These are phyloP conservation scores for Volvox africanus DNA, from an alignment of 139 green algal species.

Conservation along the genomic window DNA sequence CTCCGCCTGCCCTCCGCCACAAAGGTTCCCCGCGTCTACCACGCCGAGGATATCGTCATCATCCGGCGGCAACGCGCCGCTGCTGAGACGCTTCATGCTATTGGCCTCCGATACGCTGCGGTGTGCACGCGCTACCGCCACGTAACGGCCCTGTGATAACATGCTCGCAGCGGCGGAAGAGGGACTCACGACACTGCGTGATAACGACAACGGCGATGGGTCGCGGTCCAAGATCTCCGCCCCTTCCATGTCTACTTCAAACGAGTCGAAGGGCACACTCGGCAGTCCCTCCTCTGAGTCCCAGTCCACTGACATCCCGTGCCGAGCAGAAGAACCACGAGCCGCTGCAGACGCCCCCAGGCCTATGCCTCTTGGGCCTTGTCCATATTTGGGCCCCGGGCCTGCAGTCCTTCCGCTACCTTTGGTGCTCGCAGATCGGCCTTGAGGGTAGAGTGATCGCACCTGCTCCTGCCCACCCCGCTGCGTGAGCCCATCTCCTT, in stretches of 20 bases:
- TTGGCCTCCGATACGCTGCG: conserved; percentile 46
- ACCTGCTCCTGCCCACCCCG: not conserved
- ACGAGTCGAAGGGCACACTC: conserved; percentile 2
- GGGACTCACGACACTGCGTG: not conserved
- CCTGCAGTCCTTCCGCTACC: no score
- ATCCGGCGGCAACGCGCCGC: not conserved
- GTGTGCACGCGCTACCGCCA: conserved; percentile 31
- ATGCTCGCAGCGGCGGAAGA: conserved; percentile 36
- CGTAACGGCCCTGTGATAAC: conserved; percentile 34
- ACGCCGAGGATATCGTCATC: not conserved
- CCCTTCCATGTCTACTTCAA: not conserved
- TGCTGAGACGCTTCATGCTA: conserved; percentile 5
- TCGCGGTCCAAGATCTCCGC: not conserved
- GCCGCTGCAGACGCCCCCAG: not conserved
- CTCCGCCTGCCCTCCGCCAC: not conserved
- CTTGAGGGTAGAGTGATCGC: not conserved
- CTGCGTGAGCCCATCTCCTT: not conserved
- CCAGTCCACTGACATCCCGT: not conserved
- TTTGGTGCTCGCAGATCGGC: not conserved
- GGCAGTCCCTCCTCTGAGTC: not conserved
- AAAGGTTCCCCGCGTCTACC: not conserved
- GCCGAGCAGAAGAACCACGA: not conserved
- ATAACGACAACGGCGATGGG: not conserved
- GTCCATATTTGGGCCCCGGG: no score
- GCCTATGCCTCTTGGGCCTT: no score